A percentile compares a stretch with the other conserved stretches of the same genome.
phyloP scores from a whole-genome alignment of 2,329 filamentous ascomycete genomes.

The Colletotrichum sansevieriae region DNA sequence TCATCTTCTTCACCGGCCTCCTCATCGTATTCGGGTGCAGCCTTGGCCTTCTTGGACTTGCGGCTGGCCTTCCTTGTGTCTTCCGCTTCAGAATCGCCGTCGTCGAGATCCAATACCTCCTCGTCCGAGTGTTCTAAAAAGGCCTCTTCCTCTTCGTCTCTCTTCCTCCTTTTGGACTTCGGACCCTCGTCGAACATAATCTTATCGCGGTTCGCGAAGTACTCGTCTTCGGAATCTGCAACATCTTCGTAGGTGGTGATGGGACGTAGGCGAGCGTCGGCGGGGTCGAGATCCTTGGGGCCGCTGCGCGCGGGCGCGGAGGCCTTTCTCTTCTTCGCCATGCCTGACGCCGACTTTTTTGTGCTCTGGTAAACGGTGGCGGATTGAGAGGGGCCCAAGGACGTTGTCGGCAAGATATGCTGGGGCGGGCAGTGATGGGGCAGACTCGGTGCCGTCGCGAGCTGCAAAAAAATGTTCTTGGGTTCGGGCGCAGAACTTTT shows the following conservation, averaged over 20 bases:
- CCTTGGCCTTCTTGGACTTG: conserved; percentile 53
- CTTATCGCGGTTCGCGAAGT: conserved; percentile 87
- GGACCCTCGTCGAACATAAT: conserved; percentile 87
- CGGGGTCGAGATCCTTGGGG: conserved; percentile 66
- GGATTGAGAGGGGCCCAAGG: not conserved
- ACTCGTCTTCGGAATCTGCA: conserved; percentile 94
- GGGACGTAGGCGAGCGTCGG: conserved; percentile 72
- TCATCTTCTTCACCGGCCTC: conserved; percentile 64
- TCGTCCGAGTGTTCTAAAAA: conserved; percentile 73
- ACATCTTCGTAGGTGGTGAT: conserved; percentile 83
- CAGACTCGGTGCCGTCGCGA: not conserved
- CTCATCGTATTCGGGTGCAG: conserved; percentile 51
- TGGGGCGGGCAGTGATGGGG: conserved; percentile 16
- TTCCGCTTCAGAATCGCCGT: conserved; percentile 57
- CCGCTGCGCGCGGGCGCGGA: conserved; percentile 63
- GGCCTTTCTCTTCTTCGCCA: conserved; percentile 81
- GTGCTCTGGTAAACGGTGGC: not conserved
- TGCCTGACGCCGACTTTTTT: conserved; percentile 48
- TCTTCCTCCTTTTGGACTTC: conserved; percentile 81
- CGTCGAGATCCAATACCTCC: conserved; percentile 65
- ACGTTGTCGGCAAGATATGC: conserved; percentile 7
- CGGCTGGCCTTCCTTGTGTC: conserved; percentile 47
- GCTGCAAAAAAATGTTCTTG: conserved; percentile 39
- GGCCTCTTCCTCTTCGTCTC: conserved; percentile 74
- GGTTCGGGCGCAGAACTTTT: conserved; percentile 42